Evolutionary conservation across 352 stramenopile genomes (phyloP), one percentile per base, ranked within the genome.

Genomic region (Phytophthora pinifolia): DNA sequence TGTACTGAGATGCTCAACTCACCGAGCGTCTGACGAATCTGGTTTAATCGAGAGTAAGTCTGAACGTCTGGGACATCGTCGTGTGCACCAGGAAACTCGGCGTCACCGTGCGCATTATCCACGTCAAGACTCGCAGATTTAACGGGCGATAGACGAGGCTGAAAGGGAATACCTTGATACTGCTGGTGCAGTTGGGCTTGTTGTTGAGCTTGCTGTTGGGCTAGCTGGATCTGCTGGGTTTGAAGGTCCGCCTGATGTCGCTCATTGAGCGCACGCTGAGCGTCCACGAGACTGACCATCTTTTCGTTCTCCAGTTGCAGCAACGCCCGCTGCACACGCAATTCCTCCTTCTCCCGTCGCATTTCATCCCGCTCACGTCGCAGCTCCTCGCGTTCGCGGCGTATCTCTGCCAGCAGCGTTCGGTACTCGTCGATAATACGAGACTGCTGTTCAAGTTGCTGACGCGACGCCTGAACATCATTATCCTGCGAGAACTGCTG

Each of bases 241-340:
- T 79, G 63, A n/a, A 76, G 45, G 20, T 87, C 73, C 1, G 70
- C 54, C 15, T 84, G 69, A 45, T 89, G 70, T 44, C 86, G 70
- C 31, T 86, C 80, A 4, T 79, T 77, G 18, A 86, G 59, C 10
- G 70, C 72, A 13, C 78, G 71, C 47, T 91, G 76, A 0, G 74
- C 64, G 31, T 90, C 79, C 25, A 92, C 63, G 15, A 87, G 59
- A 37, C 53, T 79, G 7, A 69, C 68, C 72, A 89, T 83, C 34
- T 79, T 78, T 57, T 92, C 82, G 34, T 90, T 92, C 41, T 92
- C 82, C 33, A 90, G 57, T 48, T 90, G 79, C 44, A 90, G 54
- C 25, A 86, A 53, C 31, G 70, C 64, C 32, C 78, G 70, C 29
- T 92, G 79, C 20, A 88, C 68, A 1, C 79, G 78, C n/a, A 92